Conservation (phyloP, 495 filamentous ascomycete genomes). For the Aspergillus incahuasiensis region DNA sequence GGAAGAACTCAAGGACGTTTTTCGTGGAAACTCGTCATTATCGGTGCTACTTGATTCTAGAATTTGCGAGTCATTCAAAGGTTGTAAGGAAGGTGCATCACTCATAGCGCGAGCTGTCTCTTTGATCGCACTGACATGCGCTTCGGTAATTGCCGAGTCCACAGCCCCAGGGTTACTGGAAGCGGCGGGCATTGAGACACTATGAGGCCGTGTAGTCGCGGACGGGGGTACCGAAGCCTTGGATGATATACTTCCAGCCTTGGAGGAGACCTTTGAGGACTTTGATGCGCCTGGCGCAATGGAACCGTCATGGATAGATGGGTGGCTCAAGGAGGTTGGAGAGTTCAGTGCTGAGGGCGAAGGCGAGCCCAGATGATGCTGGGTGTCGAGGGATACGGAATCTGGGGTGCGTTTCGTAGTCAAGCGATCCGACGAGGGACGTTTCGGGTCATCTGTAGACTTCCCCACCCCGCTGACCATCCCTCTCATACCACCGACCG, state of each 20-base stretch:
- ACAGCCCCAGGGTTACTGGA: slow-evolving; percentile 32
- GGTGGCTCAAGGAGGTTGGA: slow-evolving; percentile 31
- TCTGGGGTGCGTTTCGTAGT: slow-evolving; percentile 23
- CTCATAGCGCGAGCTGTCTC: slow-evolving; percentile 36
- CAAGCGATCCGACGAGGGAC: slow-evolving; percentile 27
- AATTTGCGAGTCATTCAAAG: slow-evolving; percentile 25
- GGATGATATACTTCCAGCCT: slow-evolving; percentile 48
- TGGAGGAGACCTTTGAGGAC: slow-evolving; percentile 52
- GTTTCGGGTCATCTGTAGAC: slow-evolving; percentile 25
- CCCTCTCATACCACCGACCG: slow-evolving; percentile 66
- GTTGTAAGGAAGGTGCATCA: slow-evolving; percentile 31
- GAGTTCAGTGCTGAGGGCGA: slow-evolving; percentile 41
- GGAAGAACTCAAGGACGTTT: slow-evolving; percentile 28
- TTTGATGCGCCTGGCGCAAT: slow-evolving; percentile 37
- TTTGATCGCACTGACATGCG: slow-evolving; percentile 54
- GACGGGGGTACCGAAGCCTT: slow-evolving; percentile 49
- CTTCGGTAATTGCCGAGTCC: slow-evolving; percentile 47
- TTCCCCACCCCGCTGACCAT: slow-evolving; percentile 41
- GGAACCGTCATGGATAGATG: slow-evolving; percentile 29
- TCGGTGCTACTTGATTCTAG: slow-evolving; percentile 30
- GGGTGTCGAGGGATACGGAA: slow-evolving; percentile 19
- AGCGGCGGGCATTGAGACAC: slow-evolving; percentile 44
- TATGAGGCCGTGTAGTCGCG: slow-evolving; percentile 30
- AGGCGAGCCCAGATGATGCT: slow-evolving; percentile 28
- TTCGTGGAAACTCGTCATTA: slow-evolving; percentile 28